Base-by-base conservation (phyloP, 345 rosid genomes). In the Kandelia obovata region DNA sequence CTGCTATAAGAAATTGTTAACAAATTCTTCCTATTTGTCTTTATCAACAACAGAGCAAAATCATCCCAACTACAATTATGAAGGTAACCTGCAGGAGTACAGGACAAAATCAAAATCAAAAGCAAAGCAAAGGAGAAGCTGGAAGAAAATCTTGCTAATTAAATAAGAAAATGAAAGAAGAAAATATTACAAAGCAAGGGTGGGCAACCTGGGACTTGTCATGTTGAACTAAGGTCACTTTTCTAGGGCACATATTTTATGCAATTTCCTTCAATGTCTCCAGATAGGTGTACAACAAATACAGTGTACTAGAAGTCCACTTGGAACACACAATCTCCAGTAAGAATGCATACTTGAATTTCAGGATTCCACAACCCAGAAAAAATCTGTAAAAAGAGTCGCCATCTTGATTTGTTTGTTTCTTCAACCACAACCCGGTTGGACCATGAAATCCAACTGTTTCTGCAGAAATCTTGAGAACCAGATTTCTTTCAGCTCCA, bases 151-250 rank as follows among this genome's bases (percentile, higher is more conserved):
- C 46, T 39, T 2, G 46, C 46, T 39, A 39, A 26, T 31, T 7
- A 6, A 13, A 39, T 11, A 11, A 7, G 31, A 47, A 43, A 51
- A 16, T 2, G 30, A 15, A 23, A 61, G 21, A 58, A 70, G 25
- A 62, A 2, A 56, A 25, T 26, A 34, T 17, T 31, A 21, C 8
- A 37, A 9, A 2, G 8, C 46, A 39, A 34, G 37, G 11, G 37
- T 17, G 20, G 31, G 79, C 58, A 34, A 81, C 83, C 87, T 81
- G 80, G 58, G 75, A 72, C 67, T 39, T 35, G 71, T 71, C 61
- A 31, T 34, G 61, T 30, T 23, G 34, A 73, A 57, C 19, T 69
- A 16, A 2, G 64, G 61, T 59, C 49, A 55, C 19, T 58, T 34
- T 19, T 66, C 72, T 65, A 63, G 28, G 32, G 62, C 49, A 60